A percentile compares a stretch with the other conserved stretches of the same genome.
phyloP scores from a whole-genome alignment of 305 asterid genomes.

The Ilex paraguariensis region DNA sequence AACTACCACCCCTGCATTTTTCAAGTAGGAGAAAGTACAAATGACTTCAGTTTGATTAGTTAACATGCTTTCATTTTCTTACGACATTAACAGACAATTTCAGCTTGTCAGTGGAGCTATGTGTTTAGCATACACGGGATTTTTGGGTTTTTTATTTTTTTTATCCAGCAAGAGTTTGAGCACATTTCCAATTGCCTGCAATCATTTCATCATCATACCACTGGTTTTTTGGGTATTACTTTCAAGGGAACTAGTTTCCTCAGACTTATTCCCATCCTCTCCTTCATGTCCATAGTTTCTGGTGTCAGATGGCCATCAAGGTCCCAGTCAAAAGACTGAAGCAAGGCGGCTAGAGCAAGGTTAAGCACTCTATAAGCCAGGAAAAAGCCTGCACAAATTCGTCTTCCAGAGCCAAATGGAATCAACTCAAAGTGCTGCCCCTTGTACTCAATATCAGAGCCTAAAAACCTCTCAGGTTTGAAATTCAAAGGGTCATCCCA shows the following conservation, averaged over 20 bases:
- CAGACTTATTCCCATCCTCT: slow-evolving; percentile 11
- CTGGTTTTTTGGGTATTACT: slow-evolving; percentile 15
- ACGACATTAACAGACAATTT: no score
- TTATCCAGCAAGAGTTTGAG: no score
- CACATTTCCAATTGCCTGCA: no score
- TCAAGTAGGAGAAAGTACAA: no score
- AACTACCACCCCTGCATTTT: no score
- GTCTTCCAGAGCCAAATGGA: slow-evolving; percentile 13
- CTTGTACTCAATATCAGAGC: slow-evolving; percentile 5
- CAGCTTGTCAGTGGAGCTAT: no score
- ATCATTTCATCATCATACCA: no score
- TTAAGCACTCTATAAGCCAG: background rate
- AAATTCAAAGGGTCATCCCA: slow-evolving; percentile 6
- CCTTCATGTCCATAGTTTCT: slow-evolving; percentile 19
- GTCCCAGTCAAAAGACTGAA: slow-evolving; percentile 20
- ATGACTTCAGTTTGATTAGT: no score
- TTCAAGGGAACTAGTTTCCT: slow-evolving; percentile 22
- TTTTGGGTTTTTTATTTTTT: no score
- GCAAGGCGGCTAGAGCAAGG: background rate
- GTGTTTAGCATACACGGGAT: no score
- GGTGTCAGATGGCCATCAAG: slow-evolving; percentile 5
- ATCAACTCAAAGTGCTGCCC: slow-evolving; percentile 5
- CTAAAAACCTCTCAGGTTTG: slow-evolving; percentile 7
- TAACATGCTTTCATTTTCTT: no score
- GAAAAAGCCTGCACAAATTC: background rate